These are phyloP conservation scores for Skeletonema tropicum DNA, from an alignment of 108 stramenopile species.

Conservation along the genomic window DNA sequence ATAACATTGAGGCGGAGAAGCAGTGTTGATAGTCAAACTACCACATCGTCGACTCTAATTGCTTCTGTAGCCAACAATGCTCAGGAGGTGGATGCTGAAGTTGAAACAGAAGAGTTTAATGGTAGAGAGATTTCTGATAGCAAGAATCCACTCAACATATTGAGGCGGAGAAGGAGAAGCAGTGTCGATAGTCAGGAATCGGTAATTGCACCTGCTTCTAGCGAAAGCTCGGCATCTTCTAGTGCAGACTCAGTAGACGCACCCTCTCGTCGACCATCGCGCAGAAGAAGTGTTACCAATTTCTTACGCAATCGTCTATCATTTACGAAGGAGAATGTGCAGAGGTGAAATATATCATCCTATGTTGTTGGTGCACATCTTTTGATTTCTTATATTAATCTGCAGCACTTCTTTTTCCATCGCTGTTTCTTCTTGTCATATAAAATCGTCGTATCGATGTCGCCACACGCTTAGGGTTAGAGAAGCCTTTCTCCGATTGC, in stretches of 20 bases:
- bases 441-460: constrained; percentile 68
- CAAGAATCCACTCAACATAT: background rate
- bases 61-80: too few relatives aligned
- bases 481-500: background rate
- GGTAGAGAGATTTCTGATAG: background rate
- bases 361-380: background rate
- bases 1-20: too few relatives aligned
- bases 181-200: background rate
- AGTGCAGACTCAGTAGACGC: background rate
- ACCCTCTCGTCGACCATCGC: background rate
- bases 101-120: background rate
- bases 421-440: constrained; percentile 66
- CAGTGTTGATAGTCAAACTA: too few relatives aligned
- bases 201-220: background rate
- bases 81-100: too few relatives aligned
- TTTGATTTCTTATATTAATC: background rate
- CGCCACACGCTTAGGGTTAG: constrained; percentile 32
- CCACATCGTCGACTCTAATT: too few relatives aligned
- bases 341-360: background rate
- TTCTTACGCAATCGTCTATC: background rate
- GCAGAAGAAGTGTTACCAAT: background rate
- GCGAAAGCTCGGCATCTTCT: background rate
- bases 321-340: background rate
- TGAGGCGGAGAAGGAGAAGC: background rate
- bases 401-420: constrained; percentile 25